A percentile compares a stretch with the other conserved stretches of the same genome.
Conservation (phyloP, 2,329 filamentous ascomycete species). For the Acrodontium crateriforme region DNA sequence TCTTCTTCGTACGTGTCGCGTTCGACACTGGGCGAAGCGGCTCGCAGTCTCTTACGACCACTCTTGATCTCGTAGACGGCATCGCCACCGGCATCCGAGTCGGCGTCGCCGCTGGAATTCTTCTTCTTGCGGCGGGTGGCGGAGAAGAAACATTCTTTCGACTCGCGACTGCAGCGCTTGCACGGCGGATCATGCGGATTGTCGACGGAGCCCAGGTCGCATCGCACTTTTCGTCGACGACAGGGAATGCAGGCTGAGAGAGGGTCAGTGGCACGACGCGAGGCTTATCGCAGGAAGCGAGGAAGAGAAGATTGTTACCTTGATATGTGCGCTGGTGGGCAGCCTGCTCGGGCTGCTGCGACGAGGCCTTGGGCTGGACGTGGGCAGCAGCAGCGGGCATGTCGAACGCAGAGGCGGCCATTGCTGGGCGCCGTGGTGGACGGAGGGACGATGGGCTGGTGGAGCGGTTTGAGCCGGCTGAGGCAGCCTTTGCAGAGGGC, state of each 20-base stretch:
- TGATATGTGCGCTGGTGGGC: constrained; percentile 12
- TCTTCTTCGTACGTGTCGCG: constrained; percentile 28
- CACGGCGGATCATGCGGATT: constrained; percentile 90
- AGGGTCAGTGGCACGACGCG: constrained; percentile 7
- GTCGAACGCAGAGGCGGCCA: too few species aligned
- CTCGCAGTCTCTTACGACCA: constrained; percentile 51
- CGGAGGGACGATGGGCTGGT: too few species aligned
- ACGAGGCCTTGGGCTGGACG: constrained; percentile 2
- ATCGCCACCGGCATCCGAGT: constrained; percentile 28
- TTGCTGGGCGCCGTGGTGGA: too few species aligned
- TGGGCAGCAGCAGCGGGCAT: neutral
- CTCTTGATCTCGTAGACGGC: constrained; percentile 58
- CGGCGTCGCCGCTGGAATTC: constrained; percentile 35
- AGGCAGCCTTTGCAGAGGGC: too few species aligned
- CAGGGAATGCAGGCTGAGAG: constrained; percentile 42
- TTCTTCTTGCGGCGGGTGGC: constrained; percentile 88
- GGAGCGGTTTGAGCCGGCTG: too few species aligned
- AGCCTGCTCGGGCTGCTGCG: too few species aligned
- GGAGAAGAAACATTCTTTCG: constrained; percentile 94
- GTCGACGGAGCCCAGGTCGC: constrained; percentile 61
- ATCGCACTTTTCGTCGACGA: constrained; percentile 43
- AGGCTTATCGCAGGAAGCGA: constrained; percentile 2
- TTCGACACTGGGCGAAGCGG: constrained; percentile 23
- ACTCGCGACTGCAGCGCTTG: constrained; percentile 82
- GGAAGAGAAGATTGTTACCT: too few species aligned